These are phyloP conservation scores for Wickerhamiella azymoides DNA, from an alignment of 805 yeast species.

Conservation along the genomic window DNA sequence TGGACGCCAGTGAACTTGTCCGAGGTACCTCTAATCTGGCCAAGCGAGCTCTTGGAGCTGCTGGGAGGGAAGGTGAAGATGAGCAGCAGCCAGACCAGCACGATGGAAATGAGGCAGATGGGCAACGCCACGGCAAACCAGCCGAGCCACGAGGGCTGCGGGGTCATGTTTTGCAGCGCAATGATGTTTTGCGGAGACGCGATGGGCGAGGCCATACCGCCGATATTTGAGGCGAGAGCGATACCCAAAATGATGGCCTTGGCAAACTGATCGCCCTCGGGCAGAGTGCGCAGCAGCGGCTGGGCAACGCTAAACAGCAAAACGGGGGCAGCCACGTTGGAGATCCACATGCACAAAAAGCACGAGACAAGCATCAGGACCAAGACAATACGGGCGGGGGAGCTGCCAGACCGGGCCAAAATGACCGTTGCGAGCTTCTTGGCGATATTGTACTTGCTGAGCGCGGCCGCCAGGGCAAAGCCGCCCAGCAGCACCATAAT, in stretches of 20 bases:
- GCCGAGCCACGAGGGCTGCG: conserved; percentile 74
- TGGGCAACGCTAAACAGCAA: conserved; percentile 82
- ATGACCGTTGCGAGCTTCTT: conserved; percentile 72
- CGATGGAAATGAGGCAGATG: conserved; percentile 46
- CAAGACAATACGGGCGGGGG: conserved; percentile 61
- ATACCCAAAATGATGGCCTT: conserved; percentile 80
- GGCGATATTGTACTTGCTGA: conserved; percentile 83
- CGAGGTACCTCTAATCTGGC: conserved; percentile 42
- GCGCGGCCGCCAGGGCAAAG: conserved; percentile 85
- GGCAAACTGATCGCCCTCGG: conserved; percentile 62
- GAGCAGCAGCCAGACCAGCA: conserved; percentile 61
- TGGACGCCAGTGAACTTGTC: conserved; percentile 64
- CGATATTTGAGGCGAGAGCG: conserved; percentile 84
- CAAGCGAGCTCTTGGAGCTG: conserved; percentile 36
- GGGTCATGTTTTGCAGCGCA: conserved; percentile 77
- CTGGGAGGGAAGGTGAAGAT: conserved; percentile 43
- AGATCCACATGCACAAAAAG: conserved; percentile 86
- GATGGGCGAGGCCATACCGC: conserved; percentile 96
- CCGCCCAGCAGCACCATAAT: conserved; percentile 86
- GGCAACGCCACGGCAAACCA: conserved; percentile 90
- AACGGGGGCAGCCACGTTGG: conserved; percentile 96
- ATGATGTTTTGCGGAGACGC: conserved; percentile 94
- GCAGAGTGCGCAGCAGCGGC: conserved; percentile 73
- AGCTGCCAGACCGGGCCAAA: conserved; percentile 70
- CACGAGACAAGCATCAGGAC: conserved; percentile 79